Percentiles rank a stretch among this genome's conserved stretches.
Conservation (phyloP, 257 asterid species). For the Nicotiana otophora region DNA sequence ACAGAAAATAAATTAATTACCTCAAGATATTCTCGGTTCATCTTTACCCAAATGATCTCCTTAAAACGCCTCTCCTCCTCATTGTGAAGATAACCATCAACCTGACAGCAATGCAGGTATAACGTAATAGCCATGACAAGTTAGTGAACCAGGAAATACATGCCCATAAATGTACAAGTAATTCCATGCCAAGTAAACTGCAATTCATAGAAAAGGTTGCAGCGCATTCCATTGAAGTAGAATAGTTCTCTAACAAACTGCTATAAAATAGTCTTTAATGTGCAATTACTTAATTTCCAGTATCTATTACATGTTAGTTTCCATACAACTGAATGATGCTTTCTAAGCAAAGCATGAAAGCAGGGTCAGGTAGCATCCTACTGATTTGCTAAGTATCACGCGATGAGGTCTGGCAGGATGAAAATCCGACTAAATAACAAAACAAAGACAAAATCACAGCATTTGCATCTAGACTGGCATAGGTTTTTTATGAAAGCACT, state of each 20-base stretch:
- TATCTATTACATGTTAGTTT: neutral
- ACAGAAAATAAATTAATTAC: conserved; percentile 20
- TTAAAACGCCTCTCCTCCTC: conserved; percentile 62
- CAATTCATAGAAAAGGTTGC: too few relatives aligned
- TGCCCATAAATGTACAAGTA: neutral
- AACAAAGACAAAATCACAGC: neutral
- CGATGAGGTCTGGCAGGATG: neutral
- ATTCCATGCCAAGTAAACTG: neutral
- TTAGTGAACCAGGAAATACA: conserved; percentile 14
- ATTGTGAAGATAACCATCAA: conserved; percentile 52
- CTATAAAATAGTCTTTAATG: neutral
- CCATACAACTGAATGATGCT: neutral
- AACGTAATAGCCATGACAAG: conserved; percentile 14
- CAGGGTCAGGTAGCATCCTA: conserved; percentile 7
- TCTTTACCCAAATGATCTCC: conserved; percentile 72
- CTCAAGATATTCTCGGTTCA: conserved; percentile 84
- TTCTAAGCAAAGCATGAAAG: neutral
- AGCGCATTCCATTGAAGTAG: too few relatives aligned
- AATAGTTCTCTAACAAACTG: too few relatives aligned
- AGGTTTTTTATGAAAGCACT: neutral
- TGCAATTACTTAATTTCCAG: neutral
- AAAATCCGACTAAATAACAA: neutral
- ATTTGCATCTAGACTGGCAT: neutral
- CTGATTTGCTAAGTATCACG: neutral
- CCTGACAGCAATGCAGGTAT: conserved; percentile 42